phyloP scores from a whole-genome alignment of 2,329 filamentous ascomycete species.

The Hymenotorrendiella dingleyae region DNA sequence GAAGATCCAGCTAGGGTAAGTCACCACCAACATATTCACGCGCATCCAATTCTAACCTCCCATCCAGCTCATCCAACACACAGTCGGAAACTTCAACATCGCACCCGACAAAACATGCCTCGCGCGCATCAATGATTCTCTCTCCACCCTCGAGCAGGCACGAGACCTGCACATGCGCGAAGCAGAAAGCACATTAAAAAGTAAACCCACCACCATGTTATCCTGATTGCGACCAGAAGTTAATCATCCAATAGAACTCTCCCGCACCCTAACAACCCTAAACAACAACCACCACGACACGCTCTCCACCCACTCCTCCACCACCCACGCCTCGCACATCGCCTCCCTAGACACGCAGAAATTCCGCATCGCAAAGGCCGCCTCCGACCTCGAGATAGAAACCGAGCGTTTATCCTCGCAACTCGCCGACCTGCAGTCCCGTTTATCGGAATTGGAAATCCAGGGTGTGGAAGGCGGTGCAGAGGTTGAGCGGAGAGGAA shows the following conservation, averaged over 20 bases:
- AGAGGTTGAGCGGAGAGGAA: conserved; percentile 31
- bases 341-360: conserved; percentile 86
- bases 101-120: conserved; percentile 79
- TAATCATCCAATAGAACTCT: conserved; percentile 45
- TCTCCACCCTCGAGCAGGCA: conserved; percentile 76
- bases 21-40: conserved; percentile 7
- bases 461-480: conserved; percentile 75
- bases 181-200: conserved; percentile 60
- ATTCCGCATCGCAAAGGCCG: conserved; percentile 89
- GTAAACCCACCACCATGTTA: conserved; percentile 27
- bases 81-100: conserved; percentile 92
- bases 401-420: conserved; percentile 84
- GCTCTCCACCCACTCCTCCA: conserved; percentile 65
- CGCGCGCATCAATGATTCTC: conserved; percentile 74
- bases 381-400: conserved; percentile 85
- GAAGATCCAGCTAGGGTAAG: conserved; percentile 82
- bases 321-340: conserved; percentile 77
- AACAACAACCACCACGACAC: conserved; percentile 73
- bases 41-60: conserved; percentile 7
- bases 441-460: conserved; percentile 75
- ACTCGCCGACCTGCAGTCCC: conserved; percentile 65
- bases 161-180: conserved; percentile 72
- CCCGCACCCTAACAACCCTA: conserved; percentile 69
- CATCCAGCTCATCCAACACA: conserved; percentile 83
- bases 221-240: conserved; percentile 17